These are phyloP conservation scores for Tetrastigma voinierianum DNA, from an alignment of 164 flowering plant genomes.

Conservation along the genomic window DNA sequence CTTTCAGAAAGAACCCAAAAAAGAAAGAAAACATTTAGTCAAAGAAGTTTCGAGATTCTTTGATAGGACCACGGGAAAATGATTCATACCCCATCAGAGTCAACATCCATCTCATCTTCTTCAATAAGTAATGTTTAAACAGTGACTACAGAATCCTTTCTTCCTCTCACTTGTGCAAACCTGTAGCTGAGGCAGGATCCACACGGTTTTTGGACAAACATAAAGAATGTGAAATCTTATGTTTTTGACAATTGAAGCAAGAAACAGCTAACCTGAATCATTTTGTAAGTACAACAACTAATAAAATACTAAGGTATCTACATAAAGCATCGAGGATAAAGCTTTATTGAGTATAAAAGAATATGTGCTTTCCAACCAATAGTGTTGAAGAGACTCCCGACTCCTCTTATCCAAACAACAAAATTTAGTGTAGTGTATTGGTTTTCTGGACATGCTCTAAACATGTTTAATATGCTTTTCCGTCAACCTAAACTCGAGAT, in stretches of 20 bases:
- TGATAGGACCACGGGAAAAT: slow-evolving; percentile 2
- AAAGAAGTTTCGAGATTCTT: background rate
- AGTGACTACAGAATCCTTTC: slow-evolving; percentile 61
- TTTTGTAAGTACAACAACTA: background rate
- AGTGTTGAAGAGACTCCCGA: too few species aligned
- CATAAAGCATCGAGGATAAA: background rate
- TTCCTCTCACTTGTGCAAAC: slow-evolving; percentile 44
- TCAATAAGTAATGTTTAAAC: slow-evolving; percentile 59
- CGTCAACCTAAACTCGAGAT: too few species aligned
- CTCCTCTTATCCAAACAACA: too few species aligned
- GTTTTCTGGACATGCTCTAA: too few species aligned
- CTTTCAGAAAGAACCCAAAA: background rate
- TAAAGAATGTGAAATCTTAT: slow-evolving; percentile 56
- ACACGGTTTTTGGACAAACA: slow-evolving; percentile 65
- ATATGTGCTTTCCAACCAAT: too few species aligned
- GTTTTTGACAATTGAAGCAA: slow-evolving; percentile 58
- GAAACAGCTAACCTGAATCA: slow-evolving; percentile 62
- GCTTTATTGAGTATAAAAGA: too few species aligned
- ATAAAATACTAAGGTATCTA: background rate
- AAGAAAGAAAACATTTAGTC: background rate
- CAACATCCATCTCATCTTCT: slow-evolving; percentile 47
- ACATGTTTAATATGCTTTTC: too few species aligned
- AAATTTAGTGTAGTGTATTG: too few species aligned
- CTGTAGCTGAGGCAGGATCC: slow-evolving; percentile 38
- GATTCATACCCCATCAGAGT: slow-evolving; percentile 67